Conservation (phyloP, 371 early-diverging fungal species). For the Mortierella sp. region DNA sequence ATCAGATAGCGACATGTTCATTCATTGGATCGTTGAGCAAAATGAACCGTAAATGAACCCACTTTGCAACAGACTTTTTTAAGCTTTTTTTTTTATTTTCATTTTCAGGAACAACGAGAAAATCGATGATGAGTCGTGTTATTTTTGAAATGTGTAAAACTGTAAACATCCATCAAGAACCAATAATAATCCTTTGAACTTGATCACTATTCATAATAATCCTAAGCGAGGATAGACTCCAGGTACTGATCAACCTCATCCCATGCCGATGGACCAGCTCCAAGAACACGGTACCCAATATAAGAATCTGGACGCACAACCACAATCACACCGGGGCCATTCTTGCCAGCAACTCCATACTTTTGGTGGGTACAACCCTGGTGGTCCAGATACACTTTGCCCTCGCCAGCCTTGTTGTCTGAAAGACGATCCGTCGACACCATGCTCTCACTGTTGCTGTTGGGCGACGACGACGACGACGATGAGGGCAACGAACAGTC, state of each 20-base stretch:
- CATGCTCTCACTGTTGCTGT: background rate
- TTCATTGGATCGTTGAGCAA: background rate
- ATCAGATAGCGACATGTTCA: background rate
- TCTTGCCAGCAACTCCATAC: conserved; percentile 36
- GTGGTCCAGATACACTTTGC: conserved; percentile 46
- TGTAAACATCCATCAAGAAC: background rate
- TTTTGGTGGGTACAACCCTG: conserved; percentile 26
- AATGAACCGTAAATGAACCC: background rate
- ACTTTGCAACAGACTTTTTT: background rate
- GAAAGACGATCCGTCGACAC: conserved; percentile 8
- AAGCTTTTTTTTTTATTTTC: background rate
- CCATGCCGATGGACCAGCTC: conserved; percentile 37
- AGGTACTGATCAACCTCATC: conserved; percentile 37
- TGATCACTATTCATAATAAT: background rate
- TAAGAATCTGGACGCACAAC: conserved; percentile 44
- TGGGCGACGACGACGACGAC: background rate
- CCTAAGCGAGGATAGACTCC: conserved; percentile 20
- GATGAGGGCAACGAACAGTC: background rate
- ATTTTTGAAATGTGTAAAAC: background rate
- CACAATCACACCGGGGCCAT: conserved; percentile 43
- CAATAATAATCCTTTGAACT: background rate
- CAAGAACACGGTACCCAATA: conserved; percentile 44
- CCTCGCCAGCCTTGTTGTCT: conserved; percentile 34
- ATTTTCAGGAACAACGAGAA: background rate
- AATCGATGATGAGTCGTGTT: background rate